Evolutionary conservation across 495 filamentous ascomycete genomes (phyloP).

Genomic region (Hypoxylon fuscum): DNA sequence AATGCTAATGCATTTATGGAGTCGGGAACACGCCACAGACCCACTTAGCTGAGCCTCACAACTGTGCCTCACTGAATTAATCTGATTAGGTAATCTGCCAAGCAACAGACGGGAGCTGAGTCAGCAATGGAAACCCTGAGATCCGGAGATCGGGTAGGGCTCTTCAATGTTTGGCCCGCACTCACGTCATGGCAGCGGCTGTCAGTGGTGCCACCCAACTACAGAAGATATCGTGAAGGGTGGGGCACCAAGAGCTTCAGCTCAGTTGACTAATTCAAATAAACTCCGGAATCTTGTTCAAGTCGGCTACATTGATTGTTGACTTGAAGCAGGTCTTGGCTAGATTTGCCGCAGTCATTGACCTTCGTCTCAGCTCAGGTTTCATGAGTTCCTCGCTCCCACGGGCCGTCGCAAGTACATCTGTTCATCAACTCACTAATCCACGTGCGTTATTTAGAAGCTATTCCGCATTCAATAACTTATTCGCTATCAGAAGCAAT

Average conservation of each 20-base stretch:
- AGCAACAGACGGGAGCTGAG: slow-evolving; percentile 2
- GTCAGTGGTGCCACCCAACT: slow-evolving; percentile 24
- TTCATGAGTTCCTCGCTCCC: slow-evolving; percentile 31
- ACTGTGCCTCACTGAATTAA: no score
- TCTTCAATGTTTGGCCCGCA: slow-evolving; percentile 8
- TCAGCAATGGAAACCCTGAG: slow-evolving; percentile 14
- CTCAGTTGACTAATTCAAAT: no score
- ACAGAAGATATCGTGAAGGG: slow-evolving; percentile 29
- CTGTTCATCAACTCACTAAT: slow-evolving; percentile 12
- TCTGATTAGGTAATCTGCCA: no score
- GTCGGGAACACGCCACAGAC: no score
- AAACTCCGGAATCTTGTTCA: not conserved
- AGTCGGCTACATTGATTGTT: not conserved
- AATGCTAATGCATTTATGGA: no score
- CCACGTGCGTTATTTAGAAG: slow-evolving; percentile 40
- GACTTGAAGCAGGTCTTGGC: not conserved
- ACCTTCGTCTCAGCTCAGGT: slow-evolving; percentile 5
- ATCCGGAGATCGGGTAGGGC: slow-evolving; percentile 32
- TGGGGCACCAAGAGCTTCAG: slow-evolving; percentile 25
- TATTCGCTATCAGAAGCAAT: not conserved
- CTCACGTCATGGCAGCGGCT: slow-evolving; percentile 30
- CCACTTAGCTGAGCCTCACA: no score
- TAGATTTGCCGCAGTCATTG: slow-evolving; percentile 1
- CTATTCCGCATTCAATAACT: slow-evolving; percentile 7
- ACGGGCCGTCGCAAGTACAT: slow-evolving; percentile 27